Conservation (phyloP, 2,329 filamentous ascomycete genomes). For the Lecanicillium sp. region DNA sequence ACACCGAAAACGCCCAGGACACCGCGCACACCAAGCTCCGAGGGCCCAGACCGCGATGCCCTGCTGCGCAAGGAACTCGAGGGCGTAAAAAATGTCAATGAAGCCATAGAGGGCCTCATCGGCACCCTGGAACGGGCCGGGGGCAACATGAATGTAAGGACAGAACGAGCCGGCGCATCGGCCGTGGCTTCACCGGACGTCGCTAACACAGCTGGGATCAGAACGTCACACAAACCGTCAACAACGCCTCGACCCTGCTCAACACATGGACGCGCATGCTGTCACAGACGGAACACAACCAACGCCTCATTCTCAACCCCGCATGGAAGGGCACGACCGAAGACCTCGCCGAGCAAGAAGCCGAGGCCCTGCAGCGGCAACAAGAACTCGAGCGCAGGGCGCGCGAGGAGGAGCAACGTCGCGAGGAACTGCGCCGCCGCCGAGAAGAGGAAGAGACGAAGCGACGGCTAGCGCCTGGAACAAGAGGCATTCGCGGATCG, state of each 20-base stretch:
- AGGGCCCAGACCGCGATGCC: slow-evolving; percentile 61
- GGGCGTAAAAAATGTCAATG: slow-evolving; percentile 79
- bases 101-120: slow-evolving; percentile 74
- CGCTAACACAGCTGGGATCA: slow-evolving; percentile 15
- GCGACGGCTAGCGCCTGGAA: slow-evolving; percentile 24
- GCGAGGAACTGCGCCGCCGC: slow-evolving; percentile 61
- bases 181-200: not conserved
- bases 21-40: slow-evolving; percentile 38
- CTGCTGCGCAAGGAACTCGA: slow-evolving; percentile 73
- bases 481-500: slow-evolving; percentile 26
- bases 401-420: slow-evolving; percentile 70
- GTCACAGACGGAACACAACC: slow-evolving; percentile 95
- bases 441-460: slow-evolving; percentile 55
- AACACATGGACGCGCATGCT: slow-evolving; percentile 96
- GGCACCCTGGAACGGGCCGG: slow-evolving; percentile 65
- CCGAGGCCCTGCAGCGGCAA: slow-evolving; percentile 66
- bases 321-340: slow-evolving; percentile 84
- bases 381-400: slow-evolving; percentile 72
- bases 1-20: slow-evolving; percentile 44
- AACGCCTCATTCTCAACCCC: slow-evolving; percentile 81
- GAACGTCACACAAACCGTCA: slow-evolving; percentile 81
- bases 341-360: slow-evolving; percentile 81
- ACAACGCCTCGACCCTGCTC: slow-evolving; percentile 80
- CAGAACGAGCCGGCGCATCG: not conserved
- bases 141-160: slow-evolving; percentile 67